Evolutionary conservation across 768 basidiomycete species (phyloP), one percentile per base, ranked within the genome.

Genomic region (Lentinula raphanica): DNA sequence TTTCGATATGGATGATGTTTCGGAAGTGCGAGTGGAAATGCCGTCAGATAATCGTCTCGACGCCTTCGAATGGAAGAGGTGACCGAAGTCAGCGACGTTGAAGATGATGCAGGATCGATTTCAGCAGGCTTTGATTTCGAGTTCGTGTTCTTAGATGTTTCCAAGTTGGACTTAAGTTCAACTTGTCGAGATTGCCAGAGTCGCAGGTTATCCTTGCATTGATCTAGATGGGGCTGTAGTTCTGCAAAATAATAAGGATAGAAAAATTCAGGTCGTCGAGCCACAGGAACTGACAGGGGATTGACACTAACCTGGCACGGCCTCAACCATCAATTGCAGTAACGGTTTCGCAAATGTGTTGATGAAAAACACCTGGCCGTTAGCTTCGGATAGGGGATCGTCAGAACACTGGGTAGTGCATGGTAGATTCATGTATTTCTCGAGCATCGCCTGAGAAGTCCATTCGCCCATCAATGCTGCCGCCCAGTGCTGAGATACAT

Each of bases 401-500:
- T 72, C 71, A 0, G 71, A 72, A 12, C 74, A 67, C 59, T 72
- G 70, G 11, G 83, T 78, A n/a, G 84, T 87, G 13, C 80, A 74
- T 17, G 88, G 86, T 29, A 98, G 76, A 35, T 85, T 79, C 55
- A 93, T 83, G 56, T 85, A 81, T 61, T 83, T 79, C 69, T 99
- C 97, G 3, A 98, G 80, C n/a, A 79, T 75, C 1, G 93, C 90
- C 70, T 99, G 97, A 11, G 84, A 84, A 7, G 83, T 79, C 97
- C 97, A 98, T 73, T 99, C 97, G 55, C 86, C 79, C 72, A 88
- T 83, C 38, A 99, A 72, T 2, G 92, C 94, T 13, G 84, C 78
- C 7, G 94, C 94, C 97, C 97, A 99, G 62, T 92, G 86, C 65
- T 90, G 85, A 3, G 93, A 92, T 13, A 97, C 91, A n/a, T 84